phyloP scores from a whole-genome alignment of 2,329 filamentous ascomycete genomes.

The Fusarium cyanostomum region DNA sequence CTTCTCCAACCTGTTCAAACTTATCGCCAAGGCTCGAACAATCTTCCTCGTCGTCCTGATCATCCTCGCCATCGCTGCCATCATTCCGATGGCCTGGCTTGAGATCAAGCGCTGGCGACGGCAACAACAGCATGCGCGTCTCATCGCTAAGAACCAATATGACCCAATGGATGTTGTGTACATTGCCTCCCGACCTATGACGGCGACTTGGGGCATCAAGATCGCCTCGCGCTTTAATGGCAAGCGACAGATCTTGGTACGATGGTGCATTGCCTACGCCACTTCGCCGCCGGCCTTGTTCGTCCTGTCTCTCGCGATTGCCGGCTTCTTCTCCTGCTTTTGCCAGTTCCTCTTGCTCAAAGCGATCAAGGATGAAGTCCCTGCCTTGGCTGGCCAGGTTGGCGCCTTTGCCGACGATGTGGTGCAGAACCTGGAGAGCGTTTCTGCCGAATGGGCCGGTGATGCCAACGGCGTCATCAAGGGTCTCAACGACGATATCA shows the following conservation, averaged over 20 bases:
- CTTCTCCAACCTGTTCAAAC: conserved; percentile 75
- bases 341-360: conserved; percentile 84
- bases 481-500: conserved; percentile 79
- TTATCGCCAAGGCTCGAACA: conserved; percentile 74
- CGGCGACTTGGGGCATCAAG: conserved; percentile 76
- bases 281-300: conserved; percentile 88
- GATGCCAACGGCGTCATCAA: conserved; percentile 78
- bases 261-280: conserved; percentile 89
- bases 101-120: conserved; percentile 81
- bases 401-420: conserved; percentile 83
- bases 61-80: conserved; percentile 75
- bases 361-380: conserved; percentile 77
- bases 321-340: conserved; percentile 82
- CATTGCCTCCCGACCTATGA: conserved; percentile 82
- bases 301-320: conserved; percentile 81
- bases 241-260: conserved; percentile 74
- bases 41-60: conserved; percentile 81
- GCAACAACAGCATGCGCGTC: conserved; percentile 74
- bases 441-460: conserved; percentile 79
- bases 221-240: conserved; percentile 71
- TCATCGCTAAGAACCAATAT: conserved; percentile 72
- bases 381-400: conserved; percentile 77
- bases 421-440: conserved; percentile 74
- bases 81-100: conserved; percentile 80
- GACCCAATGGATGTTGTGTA: conserved; percentile 91